These are phyloP conservation scores for Zygosaccharomyces kombuchaensis DNA, from an alignment of 805 yeast genomes.

Conservation along the genomic window DNA sequence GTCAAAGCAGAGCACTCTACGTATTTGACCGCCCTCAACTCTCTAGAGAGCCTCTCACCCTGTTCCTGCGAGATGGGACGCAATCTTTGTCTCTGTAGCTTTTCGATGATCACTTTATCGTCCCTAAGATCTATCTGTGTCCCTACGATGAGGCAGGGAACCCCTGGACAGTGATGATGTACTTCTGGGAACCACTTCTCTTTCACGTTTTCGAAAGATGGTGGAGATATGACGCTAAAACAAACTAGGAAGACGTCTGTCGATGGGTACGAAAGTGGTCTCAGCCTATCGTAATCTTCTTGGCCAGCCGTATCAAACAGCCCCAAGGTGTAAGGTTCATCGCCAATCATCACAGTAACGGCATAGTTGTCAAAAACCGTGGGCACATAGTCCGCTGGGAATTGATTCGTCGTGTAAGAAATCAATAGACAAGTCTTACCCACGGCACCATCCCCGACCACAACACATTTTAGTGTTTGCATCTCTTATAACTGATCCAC, in stretches of 20 bases:
- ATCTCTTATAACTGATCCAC: constrained; percentile 19
- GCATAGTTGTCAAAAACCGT: constrained; percentile 97
- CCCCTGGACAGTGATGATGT: constrained; percentile 97
- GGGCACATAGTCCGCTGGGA: constrained; percentile 97
- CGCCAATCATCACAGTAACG: constrained; percentile 93
- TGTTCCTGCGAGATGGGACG: constrained; percentile 79
- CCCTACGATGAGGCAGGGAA: constrained; percentile 94
- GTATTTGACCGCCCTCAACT: constrained; percentile 90
- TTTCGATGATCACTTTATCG: constrained; percentile 85
- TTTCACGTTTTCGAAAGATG: constrained; percentile 93
- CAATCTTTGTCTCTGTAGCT: constrained; percentile 85
- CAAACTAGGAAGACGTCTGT: constrained; percentile 96
- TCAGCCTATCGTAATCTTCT: constrained; percentile 95
- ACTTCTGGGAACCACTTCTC: constrained; percentile 99
- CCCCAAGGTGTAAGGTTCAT: constrained; percentile 97
- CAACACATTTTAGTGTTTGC: constrained; percentile 83
- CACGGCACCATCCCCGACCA: constrained; percentile 99
- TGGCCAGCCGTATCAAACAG: constrained; percentile 98
- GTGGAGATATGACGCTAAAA: constrained; percentile 94
- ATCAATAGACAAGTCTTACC: constrained; percentile 96
- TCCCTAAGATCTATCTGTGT: constrained; percentile 94
- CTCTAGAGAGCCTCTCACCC: constrained; percentile 92
- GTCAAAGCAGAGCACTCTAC: constrained; percentile 98
- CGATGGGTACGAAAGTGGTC: constrained; percentile 95
- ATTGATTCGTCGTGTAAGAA: constrained; percentile 93